Evolutionary conservation across 1,284 basidiomycete species (phyloP).

Genomic region (Sporisorium scitamineum): DNA sequence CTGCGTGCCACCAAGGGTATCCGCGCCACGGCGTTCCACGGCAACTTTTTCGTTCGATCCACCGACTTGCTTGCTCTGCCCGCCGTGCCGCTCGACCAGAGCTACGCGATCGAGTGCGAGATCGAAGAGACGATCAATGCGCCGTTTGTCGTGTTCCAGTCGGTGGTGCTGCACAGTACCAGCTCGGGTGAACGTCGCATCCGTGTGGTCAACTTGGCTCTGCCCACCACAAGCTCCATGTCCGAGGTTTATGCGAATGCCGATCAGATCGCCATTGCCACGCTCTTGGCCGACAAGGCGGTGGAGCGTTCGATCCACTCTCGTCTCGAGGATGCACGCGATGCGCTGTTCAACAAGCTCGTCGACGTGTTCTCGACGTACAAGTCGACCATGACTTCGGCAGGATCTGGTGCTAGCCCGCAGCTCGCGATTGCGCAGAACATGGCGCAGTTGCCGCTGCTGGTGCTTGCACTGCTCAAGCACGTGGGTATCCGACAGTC

Average conservation of each 20-base stretch:
- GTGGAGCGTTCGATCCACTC: conserved; percentile 88
- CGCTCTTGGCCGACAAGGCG: conserved; percentile 93
- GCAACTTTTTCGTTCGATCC: conserved; percentile 98
- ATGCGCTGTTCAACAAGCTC: conserved; percentile 88
- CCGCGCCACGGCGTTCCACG: conserved; percentile 97
- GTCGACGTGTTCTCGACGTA: conserved; percentile 91
- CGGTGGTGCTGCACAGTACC: conserved; percentile 94
- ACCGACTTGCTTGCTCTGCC: conserved; percentile 97
- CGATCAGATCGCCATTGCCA: conserved; percentile 91
- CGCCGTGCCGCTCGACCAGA: conserved; percentile 94
- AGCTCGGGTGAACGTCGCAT: conserved; percentile 97
- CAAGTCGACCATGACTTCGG: conserved; percentile 95
- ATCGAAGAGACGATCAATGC: conserved; percentile 94
- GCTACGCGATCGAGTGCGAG: conserved; percentile 95
- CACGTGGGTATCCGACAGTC: conserved; percentile 96
- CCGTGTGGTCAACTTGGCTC: conserved; percentile 90
- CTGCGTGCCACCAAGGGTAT: conserved; percentile 86
- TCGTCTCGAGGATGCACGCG: conserved; percentile 92
- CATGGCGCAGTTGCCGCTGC: conserved; percentile 89
- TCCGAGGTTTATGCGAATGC: conserved; percentile 95
- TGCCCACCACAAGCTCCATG: conserved; percentile 91
- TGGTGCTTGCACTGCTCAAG: conserved; percentile 90
- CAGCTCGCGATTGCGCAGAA: conserved; percentile 92
- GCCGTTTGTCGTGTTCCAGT: conserved; percentile 95
- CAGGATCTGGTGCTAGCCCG: conserved; percentile 91